phyloP scores from a whole-genome alignment of 176 grass and related monocot species.

The Rhipidocladum racemiflorum region DNA sequence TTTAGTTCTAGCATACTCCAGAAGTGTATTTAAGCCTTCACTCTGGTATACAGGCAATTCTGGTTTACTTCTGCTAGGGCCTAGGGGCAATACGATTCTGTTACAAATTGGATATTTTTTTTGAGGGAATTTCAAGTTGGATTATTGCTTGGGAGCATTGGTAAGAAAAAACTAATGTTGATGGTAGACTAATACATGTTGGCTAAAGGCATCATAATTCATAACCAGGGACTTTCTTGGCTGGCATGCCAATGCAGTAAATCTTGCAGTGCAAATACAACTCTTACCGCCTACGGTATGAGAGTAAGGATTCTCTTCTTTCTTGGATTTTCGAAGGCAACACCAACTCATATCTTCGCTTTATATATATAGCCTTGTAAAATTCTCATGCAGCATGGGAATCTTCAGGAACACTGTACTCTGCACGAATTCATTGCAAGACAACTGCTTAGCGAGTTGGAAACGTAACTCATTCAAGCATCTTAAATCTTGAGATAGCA shows the following conservation, averaged over 20 bases:
- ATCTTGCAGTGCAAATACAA: not conserved
- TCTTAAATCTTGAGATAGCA: not conserved
- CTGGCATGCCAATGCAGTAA: not conserved
- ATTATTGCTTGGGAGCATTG: not conserved
- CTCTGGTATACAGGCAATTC: not conserved
- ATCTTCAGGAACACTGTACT: not conserved
- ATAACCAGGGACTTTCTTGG: not conserved
- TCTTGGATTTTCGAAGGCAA: constrained; percentile 43
- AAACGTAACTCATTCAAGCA: not conserved
- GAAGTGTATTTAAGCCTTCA: not conserved
- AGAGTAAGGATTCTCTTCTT: constrained; percentile 18
- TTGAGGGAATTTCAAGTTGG: no score
- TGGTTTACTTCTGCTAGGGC: not conserved
- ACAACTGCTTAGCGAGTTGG: not conserved
- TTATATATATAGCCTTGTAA: not conserved
- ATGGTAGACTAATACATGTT: not conserved
- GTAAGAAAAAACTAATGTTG: not conserved
- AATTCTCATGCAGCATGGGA: constrained; percentile 1
- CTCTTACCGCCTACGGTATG: constrained; percentile 50
- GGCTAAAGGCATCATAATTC: not conserved
- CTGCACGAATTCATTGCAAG: not conserved
- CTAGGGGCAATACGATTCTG: not conserved
- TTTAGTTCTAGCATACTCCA: not conserved
- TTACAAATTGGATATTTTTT: not conserved
- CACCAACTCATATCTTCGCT: constrained; percentile 59